phyloP scores from a whole-genome alignment of 2,329 filamentous ascomycete genomes.

The Diaporthe citriasiana region DNA sequence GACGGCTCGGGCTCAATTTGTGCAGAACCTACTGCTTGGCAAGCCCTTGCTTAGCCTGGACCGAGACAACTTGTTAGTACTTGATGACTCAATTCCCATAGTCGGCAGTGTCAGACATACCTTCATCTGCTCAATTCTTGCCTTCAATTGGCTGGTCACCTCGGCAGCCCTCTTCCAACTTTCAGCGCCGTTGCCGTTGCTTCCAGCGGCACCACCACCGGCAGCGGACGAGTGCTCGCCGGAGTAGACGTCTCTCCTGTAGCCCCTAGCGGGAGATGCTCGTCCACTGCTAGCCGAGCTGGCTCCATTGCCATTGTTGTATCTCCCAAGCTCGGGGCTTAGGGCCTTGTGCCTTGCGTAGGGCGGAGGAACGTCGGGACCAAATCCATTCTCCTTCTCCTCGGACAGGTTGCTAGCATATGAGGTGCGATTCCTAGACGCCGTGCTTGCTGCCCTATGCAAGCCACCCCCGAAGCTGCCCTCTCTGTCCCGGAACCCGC shows the following conservation, averaged over 20 bases:
- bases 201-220: slow-evolving; percentile 43
- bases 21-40: slow-evolving; percentile 43
- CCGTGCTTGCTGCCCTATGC: slow-evolving; percentile 36
- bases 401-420: slow-evolving; percentile 77
- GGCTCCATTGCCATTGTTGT: slow-evolving; percentile 55
- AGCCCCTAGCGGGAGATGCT: slow-evolving; percentile 71
- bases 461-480: slow-evolving; percentile 35
- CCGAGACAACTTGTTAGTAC: slow-evolving; percentile 6
- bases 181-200: slow-evolving; percentile 74
- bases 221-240: slow-evolving; percentile 46
- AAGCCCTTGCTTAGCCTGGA: slow-evolving; percentile 43
- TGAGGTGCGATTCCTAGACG: slow-evolving; percentile 68
- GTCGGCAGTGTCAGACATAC: slow-evolving; percentile 53
- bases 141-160: slow-evolving; percentile 97
- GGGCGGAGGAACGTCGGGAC: slow-evolving; percentile 43
- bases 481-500: slow-evolving; percentile 35
- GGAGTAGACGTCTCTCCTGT: slow-evolving; percentile 54
- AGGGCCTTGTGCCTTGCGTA: slow-evolving; percentile 65
- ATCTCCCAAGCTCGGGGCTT: slow-evolving; percentile 65
- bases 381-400: slow-evolving; percentile 77
- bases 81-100: neutral
- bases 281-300: slow-evolving; percentile 68
- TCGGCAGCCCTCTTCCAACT: slow-evolving; percentile 98
- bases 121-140: slow-evolving; percentile 99
- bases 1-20: slow-evolving; percentile 38